Percentiles rank a stretch among this genome's conserved stretches.
These are phyloP conservation scores for Euphorbia peplus DNA, from an alignment of 345 rosid genomes.

Conservation along the genomic window DNA sequence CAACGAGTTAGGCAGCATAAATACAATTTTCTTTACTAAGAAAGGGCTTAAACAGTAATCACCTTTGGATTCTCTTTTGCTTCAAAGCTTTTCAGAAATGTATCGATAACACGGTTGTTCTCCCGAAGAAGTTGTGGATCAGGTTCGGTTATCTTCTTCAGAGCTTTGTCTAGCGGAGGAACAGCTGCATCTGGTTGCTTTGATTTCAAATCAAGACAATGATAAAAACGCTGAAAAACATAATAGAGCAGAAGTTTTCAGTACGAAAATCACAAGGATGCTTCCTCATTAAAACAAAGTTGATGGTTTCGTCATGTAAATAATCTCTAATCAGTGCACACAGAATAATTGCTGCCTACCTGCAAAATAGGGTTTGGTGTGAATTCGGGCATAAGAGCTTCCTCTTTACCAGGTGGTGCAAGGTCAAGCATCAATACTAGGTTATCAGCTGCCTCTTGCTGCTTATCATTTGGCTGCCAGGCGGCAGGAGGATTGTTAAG, in stretches of 20 bases:
- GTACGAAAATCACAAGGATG: conserved; percentile 7
- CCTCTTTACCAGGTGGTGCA: conserved; percentile 64
- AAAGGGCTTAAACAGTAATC: conserved; percentile 7
- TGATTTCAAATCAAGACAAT: conserved; percentile 73
- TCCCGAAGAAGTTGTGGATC: conserved; percentile 53
- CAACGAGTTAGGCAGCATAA: conserved; percentile 4
- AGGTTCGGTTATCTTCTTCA: conserved; percentile 65
- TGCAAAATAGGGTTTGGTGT: conserved; percentile 87
- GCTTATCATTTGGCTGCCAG: conserved; percentile 70
- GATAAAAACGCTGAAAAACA: conserved; percentile 65
- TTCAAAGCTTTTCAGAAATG: conserved; percentile 54
- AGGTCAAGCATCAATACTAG: conserved; percentile 84
- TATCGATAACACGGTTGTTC: conserved; percentile 46
- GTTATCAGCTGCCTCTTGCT: conserved; percentile 78
- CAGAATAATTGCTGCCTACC: conserved; percentile 35
- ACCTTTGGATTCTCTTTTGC: conserved; percentile 81
- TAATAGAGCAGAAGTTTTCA: conserved; percentile 22
- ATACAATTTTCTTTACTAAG: not conserved
- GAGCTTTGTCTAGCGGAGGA: conserved; percentile 71
- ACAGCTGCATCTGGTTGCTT: conserved; percentile 64
- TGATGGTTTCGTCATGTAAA: not conserved
- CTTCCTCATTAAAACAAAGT: not conserved
- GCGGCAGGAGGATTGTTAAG: conserved; percentile 65
- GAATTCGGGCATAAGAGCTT: conserved; percentile 63
- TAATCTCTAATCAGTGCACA: not conserved